These are phyloP conservation scores for Tylopilus plumbeoviolaceoides DNA, from an alignment of 768 basidiomycete genomes.

Conservation along the genomic window DNA sequence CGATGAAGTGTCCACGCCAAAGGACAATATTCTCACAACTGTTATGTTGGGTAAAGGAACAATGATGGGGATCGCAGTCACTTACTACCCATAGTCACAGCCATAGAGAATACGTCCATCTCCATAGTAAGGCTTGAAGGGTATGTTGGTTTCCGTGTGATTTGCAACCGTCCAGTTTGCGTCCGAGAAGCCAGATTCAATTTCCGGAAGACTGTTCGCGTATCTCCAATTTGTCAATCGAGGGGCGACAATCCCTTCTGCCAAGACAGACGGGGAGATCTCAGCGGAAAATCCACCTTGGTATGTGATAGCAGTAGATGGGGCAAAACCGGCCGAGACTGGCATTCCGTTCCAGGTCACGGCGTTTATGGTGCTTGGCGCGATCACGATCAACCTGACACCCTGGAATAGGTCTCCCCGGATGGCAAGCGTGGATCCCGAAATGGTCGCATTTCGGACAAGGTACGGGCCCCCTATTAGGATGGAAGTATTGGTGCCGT, in stretches of 20 bases:
- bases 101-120: slow-evolving; percentile 79
- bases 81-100: slow-evolving; percentile 84
- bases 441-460: slow-evolving; percentile 52
- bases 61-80: slow-evolving; percentile 4
- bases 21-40: slow-evolving; percentile 82
- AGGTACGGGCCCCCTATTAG: slow-evolving; percentile 65
- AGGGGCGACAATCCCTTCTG: slow-evolving; percentile 39
- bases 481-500: slow-evolving; percentile 68
- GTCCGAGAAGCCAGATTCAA: slow-evolving; percentile 55
- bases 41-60: slow-evolving; percentile 2
- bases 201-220: slow-evolving; percentile 72
- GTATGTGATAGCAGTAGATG: slow-evolving; percentile 23
- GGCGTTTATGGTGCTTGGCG: slow-evolving; percentile 45
- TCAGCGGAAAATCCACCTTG: slow-evolving; percentile 49
- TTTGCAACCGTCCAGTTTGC: slow-evolving; percentile 60
- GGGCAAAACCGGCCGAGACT: slow-evolving; percentile 36
- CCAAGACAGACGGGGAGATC: slow-evolving; percentile 33
- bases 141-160: slow-evolving; percentile 71
- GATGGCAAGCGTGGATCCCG: slow-evolving; percentile 49
- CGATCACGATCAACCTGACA: slow-evolving; percentile 59
- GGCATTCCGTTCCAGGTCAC: slow-evolving; percentile 72
- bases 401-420: slow-evolving; percentile 64
- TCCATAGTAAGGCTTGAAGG: slow-evolving; percentile 63
- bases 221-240: slow-evolving; percentile 68
- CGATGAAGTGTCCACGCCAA: slow-evolving; percentile 78